Base-by-base conservation (phyloP, 2,329 filamentous ascomycete genomes). In the Aspergillus pseudoglaucus region DNA sequence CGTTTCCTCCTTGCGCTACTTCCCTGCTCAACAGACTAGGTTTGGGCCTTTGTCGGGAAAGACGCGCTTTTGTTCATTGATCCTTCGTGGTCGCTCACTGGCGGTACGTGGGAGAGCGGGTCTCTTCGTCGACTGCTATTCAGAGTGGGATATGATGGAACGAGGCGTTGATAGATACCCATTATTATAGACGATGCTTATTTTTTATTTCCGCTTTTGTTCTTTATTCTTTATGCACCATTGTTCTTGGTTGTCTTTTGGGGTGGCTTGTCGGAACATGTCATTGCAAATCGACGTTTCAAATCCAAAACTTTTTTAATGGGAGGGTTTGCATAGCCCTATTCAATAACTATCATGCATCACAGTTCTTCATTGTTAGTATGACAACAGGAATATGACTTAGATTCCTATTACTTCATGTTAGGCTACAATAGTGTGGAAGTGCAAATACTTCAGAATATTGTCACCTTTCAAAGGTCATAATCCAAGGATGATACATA, bases 151-250 rank as follows among this genome's bases (percentile, higher is more conserved):
- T 63, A 68, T 60, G 64, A 66, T 51, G 66, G 67, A 64, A 67
- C 61, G 63, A 66, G 66, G 66, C 65, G 64, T 69, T 69, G 63
- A 61, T 65, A 70, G 65, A 70, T 70, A 70, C 67, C 67, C 67
- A 65, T 55, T 61, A 59, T 61, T 58, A 63, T 63, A 61, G 60
- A 57, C 54, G 52, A 60, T 59, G 46, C 53, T 59, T 55, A 55
- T 54, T 54, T 53, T 53, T 58, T 53, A 43, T 56, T 45, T 46
- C 55, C 52, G 40, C 49, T 45, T 33, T 49, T 51, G 23, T 53
- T 41, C 49, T 53, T 51, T 50, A 46, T 50, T 49, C 22, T 44
- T 47, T 41, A 48, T 53, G 50, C 51, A 46, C 49, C 48, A 18
- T 44, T 47, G 48, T 50, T 37, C 48, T 39, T 47, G 44, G 52